Evolutionary conservation across 2,329 filamentous ascomycete genomes (phyloP).

Genomic region (Nemania sp.): DNA sequence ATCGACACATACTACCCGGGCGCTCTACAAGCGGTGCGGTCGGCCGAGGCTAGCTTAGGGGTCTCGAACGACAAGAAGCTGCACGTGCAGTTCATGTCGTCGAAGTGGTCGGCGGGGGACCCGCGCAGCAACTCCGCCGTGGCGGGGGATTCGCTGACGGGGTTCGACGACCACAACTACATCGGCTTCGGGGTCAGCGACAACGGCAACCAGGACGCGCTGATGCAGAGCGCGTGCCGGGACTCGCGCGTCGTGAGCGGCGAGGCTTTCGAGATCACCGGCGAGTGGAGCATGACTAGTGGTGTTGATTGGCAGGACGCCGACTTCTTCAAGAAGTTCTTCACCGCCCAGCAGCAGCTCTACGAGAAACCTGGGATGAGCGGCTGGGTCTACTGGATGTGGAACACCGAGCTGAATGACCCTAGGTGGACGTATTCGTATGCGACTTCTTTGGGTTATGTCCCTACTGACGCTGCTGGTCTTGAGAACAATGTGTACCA

Average conservation of each 20-base stretch:
- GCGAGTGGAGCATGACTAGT: slow-evolving; percentile 34
- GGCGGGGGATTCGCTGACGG: slow-evolving; percentile 47
- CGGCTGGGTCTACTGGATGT: slow-evolving; percentile 33
- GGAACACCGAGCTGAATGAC: slow-evolving; percentile 32
- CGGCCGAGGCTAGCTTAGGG: slow-evolving; percentile 49
- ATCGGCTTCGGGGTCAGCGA: slow-evolving; percentile 45
- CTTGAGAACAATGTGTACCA: slow-evolving; percentile 32
- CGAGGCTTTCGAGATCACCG: slow-evolving; percentile 28
- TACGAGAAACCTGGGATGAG: slow-evolving; percentile 32
- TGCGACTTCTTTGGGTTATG: slow-evolving; percentile 23
- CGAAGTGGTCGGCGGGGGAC: slow-evolving; percentile 59
- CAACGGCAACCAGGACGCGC: slow-evolving; percentile 17
- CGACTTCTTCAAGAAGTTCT: slow-evolving; percentile 29
- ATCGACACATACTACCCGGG: slow-evolving; percentile 51
- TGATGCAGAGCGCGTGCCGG: slow-evolving; percentile 32
- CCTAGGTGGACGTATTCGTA: slow-evolving; percentile 32
- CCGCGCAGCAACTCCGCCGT: slow-evolving; percentile 48
- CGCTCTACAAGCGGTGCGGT: slow-evolving; percentile 52
- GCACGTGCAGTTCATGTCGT: slow-evolving; percentile 56
- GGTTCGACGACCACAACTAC: slow-evolving; percentile 64
- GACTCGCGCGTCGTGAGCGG: slow-evolving; percentile 28
- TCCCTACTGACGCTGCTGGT: slow-evolving; percentile 29
- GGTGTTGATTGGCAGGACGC: slow-evolving; percentile 21
- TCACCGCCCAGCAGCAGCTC: slow-evolving; percentile 32
- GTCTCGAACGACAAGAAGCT: slow-evolving; percentile 48